phyloP scores from a whole-genome alignment of 2,329 filamentous ascomycete species.

The Apiospora marii region DNA sequence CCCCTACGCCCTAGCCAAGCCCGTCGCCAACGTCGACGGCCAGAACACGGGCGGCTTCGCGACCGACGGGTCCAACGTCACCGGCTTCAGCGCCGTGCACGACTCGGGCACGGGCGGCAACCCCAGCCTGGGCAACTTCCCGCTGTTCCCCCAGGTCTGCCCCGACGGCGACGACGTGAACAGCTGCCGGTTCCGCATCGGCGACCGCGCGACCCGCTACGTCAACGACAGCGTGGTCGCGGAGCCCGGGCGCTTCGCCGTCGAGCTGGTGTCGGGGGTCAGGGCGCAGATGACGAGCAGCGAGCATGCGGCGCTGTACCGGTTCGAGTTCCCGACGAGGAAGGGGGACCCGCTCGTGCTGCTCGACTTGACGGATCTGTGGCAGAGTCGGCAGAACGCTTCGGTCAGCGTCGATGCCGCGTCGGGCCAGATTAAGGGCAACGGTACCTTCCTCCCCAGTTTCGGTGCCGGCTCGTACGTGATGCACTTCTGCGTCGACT shows the following conservation, averaged over 20 bases:
- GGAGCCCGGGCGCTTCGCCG: conserved; percentile 63
- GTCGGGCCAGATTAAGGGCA: conserved; percentile 63
- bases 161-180: conserved; percentile 57
- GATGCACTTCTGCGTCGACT: conserved; percentile 68
- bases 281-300: conserved; percentile 66
- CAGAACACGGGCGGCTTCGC: conserved; percentile 55
- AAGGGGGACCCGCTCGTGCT: conserved; percentile 58
- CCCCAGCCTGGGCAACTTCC: conserved; percentile 55
- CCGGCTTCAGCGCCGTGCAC: conserved; percentile 58
- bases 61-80: conserved; percentile 55
- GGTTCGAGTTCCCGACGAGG: conserved; percentile 61
- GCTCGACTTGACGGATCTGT: conserved; percentile 67
- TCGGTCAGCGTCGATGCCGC: conserved; percentile 56
- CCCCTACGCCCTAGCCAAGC: conserved; percentile 64
- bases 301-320: conserved; percentile 68
- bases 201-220: conserved; percentile 51
- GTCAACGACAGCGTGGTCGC: conserved; percentile 55
- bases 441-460: conserved; percentile 65
- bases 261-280: conserved; percentile 62
- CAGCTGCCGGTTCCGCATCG: conserved; percentile 61
- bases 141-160: conserved; percentile 53
- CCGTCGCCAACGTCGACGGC: conserved; percentile 59
- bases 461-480: conserved; percentile 67
- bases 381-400: conserved; percentile 57
- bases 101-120: conserved; percentile 55